Percentiles rank a stretch among this genome's conserved stretches.
Conservation (phyloP, 805 yeast species). For the Barnettozyma siamensis region DNA sequence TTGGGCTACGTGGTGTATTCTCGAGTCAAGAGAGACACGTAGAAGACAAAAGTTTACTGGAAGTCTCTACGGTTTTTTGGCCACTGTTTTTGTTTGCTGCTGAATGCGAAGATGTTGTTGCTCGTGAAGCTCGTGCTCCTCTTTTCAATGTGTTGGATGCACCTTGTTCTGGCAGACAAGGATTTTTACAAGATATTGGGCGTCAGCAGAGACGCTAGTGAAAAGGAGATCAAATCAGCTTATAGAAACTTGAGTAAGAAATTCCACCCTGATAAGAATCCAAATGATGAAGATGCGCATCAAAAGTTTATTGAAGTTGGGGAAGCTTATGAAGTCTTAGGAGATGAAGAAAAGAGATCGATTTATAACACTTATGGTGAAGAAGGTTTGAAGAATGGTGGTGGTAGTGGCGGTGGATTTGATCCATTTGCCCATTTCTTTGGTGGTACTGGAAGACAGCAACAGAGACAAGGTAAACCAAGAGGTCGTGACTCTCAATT, state of each 20-base stretch:
- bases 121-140: conserved; percentile 1
- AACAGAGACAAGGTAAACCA: conserved; percentile 34
- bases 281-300: conserved; percentile 75
- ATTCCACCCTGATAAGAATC: conserved; percentile 93
- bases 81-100: too few relatives aligned
- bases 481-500: conserved; percentile 61
- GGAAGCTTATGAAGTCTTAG: conserved; percentile 84
- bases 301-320: conserved; percentile 85
- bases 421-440: conserved; percentile 65
- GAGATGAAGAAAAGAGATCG: conserved; percentile 61
- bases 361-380: conserved; percentile 75
- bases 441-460: conserved; percentile 32
- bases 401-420: conserved; percentile 44
- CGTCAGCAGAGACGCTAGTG: conserved; percentile 60
- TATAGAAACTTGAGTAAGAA: conserved; percentile 76
- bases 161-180: conserved; percentile 23
- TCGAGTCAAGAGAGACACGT: too few relatives aligned
- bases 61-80: too few relatives aligned
- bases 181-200: conserved; percentile 66
- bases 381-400: conserved; percentile 63
- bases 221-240: conserved; percentile 78
- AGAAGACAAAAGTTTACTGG: too few relatives aligned
- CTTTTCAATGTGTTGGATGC: conserved; percentile 2
- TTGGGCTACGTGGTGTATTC: conserved; percentile 8
- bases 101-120: conserved; percentile 3